Evolutionary conservation across 495 filamentous ascomycete genomes (phyloP).

Genomic region (Tetracladium setigerum): DNA sequence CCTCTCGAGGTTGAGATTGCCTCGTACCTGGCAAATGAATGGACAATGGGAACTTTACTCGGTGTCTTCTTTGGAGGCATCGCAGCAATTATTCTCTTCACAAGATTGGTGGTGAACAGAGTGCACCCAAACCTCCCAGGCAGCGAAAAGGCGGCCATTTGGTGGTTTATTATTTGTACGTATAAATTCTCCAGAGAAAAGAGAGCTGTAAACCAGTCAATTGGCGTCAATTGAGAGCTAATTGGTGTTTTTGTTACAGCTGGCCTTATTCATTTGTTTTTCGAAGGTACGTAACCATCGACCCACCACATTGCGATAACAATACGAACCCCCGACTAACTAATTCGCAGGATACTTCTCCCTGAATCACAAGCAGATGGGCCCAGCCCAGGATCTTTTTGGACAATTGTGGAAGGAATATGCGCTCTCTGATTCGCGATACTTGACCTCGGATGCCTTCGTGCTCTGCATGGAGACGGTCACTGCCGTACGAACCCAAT

Average conservation of each 20-base stretch:
- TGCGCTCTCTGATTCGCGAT: constrained; percentile 46
- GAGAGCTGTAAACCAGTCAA: too few species aligned
- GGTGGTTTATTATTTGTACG: constrained; percentile 68
- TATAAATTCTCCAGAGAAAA: not conserved
- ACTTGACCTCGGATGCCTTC: constrained; percentile 42
- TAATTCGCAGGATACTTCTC: constrained; percentile 43
- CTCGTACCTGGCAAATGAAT: constrained; percentile 52
- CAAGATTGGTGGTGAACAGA: constrained; percentile 37
- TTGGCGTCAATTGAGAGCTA: not conserved
- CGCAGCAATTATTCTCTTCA: constrained; percentile 41
- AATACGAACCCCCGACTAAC: constrained; percentile 40
- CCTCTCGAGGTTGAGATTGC: constrained; percentile 50
- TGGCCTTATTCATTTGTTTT: constrained; percentile 46
- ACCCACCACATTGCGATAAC: too few species aligned
- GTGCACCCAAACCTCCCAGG: constrained; percentile 37
- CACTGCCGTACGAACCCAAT: constrained; percentile 30
- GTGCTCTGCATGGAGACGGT: constrained; percentile 48
- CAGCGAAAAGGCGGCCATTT: constrained; percentile 45
- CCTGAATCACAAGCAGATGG: constrained; percentile 33
- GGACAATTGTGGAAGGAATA: constrained; percentile 55
- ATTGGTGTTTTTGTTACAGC: constrained; percentile 22
- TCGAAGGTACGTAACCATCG: constrained; percentile 40
- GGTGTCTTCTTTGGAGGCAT: constrained; percentile 43
- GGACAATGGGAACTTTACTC: constrained; percentile 45
- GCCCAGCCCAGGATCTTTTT: constrained; percentile 33